Conservation (phyloP, 2,329 filamentous ascomycete genomes). For the Xylaria multiplex region DNA sequence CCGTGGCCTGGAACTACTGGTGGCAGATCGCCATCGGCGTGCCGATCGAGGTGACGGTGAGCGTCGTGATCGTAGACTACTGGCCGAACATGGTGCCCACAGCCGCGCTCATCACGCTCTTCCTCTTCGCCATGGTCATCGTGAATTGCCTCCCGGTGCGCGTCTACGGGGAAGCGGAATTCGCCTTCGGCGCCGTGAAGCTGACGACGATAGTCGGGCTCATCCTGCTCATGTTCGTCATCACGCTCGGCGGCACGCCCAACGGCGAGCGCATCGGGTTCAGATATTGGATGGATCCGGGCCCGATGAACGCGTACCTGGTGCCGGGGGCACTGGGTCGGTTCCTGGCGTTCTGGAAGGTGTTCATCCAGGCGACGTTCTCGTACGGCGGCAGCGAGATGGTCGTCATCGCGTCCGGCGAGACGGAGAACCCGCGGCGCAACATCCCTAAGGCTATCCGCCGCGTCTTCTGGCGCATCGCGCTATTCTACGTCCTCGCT, state of each 20-base stretch:
- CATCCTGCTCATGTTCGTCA: conserved; percentile 61
- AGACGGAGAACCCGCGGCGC: conserved; percentile 68
- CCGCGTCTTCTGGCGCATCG: conserved; percentile 74
- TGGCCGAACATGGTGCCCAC: conserved; percentile 49
- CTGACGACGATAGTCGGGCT: conserved; percentile 60
- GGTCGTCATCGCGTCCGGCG: conserved; percentile 61
- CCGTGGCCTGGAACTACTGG: conserved; percentile 64
- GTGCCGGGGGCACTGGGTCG: conserved; percentile 51
- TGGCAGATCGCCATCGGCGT: conserved; percentile 61
- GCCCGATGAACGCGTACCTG: conserved; percentile 56
- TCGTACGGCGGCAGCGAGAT: conserved; percentile 59
- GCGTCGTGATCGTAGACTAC: conserved; percentile 59
- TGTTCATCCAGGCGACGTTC: conserved; percentile 60
- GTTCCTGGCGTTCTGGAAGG: conserved; percentile 57
- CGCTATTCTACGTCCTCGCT: conserved; percentile 73
- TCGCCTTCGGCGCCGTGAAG: conserved; percentile 61
- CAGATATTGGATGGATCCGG: conserved; percentile 57
- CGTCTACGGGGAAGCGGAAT: conserved; percentile 65
- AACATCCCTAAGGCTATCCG: conserved; percentile 74
- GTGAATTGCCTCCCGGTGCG: conserved; percentile 54
- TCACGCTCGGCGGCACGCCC: conserved; percentile 59
- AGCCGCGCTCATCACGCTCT: conserved; percentile 51
- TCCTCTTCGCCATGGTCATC: conserved; percentile 52
- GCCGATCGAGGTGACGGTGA: conserved; percentile 59
- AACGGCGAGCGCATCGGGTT: conserved; percentile 57